These are phyloP conservation scores for Coemansia sp. DNA, from an alignment of 192 early-diverging fungal species.

Conservation along the genomic window DNA sequence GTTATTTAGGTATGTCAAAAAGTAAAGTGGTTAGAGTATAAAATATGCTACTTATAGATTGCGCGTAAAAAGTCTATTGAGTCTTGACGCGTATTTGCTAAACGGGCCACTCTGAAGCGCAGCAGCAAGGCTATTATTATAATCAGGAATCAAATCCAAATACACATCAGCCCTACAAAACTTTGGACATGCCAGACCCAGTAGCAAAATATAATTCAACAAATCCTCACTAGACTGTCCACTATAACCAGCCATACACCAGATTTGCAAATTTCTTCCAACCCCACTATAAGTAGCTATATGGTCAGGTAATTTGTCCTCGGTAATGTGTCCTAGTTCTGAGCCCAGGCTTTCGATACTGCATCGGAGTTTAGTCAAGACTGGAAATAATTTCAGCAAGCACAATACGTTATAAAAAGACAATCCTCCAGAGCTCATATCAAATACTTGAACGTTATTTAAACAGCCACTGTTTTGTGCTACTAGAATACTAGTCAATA, in stretches of 20 bases:
- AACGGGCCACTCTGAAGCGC: neutral
- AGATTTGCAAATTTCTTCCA: neutral
- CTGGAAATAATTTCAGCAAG: neutral
- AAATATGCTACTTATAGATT: neutral
- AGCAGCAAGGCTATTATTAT: neutral
- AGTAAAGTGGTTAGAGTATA: neutral
- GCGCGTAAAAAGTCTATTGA: neutral
- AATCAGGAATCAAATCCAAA: neutral
- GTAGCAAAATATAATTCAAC: neutral
- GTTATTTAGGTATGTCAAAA: neutral
- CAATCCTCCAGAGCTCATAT: neutral
- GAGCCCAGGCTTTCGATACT: neutral
- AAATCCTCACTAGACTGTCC: neutral
- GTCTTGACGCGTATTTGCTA: neutral
- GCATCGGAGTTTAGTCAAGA: neutral
- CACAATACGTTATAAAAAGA: neutral
- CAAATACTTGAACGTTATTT: neutral
- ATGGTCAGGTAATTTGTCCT: neutral
- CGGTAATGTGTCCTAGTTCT: neutral
- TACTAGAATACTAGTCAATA: neutral
- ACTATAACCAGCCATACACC: neutral
- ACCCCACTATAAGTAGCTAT: neutral
- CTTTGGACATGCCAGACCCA: neutral
- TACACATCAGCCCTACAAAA: neutral
- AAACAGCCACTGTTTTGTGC: neutral